Percentiles rank a stretch among this genome's conserved stretches.
Conservation (phyloP, 2,329 filamentous ascomycete species). For the Samsoniella hepiali region DNA sequence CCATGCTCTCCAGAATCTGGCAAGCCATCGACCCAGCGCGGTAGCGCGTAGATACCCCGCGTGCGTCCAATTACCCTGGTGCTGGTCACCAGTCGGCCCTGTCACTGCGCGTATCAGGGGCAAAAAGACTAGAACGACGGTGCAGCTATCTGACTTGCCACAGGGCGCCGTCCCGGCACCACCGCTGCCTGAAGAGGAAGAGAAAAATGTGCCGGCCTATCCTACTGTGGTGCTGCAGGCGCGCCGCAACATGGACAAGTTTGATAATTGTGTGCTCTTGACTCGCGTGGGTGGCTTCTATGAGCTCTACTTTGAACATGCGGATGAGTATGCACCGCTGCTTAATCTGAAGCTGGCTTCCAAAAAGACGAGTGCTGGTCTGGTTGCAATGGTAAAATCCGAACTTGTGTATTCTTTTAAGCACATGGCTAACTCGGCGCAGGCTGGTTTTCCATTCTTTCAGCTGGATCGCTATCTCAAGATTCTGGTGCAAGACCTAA, state of each 20-base stretch:
- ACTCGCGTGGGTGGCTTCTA: constrained; percentile 96
- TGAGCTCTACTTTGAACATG: constrained; percentile 96
- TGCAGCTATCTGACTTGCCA: constrained; percentile 56
- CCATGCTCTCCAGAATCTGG: not conserved
- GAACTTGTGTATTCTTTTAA: constrained; percentile 15
- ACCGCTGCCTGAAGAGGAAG: constrained; percentile 32
- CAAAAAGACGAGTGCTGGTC: constrained; percentile 74
- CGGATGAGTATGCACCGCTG: constrained; percentile 80
- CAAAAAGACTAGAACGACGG: constrained; percentile 53
- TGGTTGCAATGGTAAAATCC: constrained; percentile 74
- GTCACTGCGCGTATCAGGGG: constrained; percentile 32
- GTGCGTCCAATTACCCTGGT: not conserved
- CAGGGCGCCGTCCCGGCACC: constrained; percentile 43
- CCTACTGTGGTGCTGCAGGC: constrained; percentile 89
- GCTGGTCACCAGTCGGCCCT: not conserved
- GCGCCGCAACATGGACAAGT: constrained; percentile 83
- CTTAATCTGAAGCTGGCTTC: constrained; percentile 82
- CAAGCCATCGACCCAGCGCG: not conserved
- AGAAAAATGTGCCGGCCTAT: constrained; percentile 56
- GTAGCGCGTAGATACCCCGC: not conserved
- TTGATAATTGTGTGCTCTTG: constrained; percentile 83
- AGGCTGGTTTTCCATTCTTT: constrained; percentile 90
- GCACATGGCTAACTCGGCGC: constrained; percentile 20
- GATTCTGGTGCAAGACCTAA: constrained; percentile 84
- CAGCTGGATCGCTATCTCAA: constrained; percentile 93